Evolutionary conservation across 2,329 filamentous ascomycete species (phyloP), one percentile per base, ranked within the genome.

Genomic region (Aspergillus cejpii): DNA sequence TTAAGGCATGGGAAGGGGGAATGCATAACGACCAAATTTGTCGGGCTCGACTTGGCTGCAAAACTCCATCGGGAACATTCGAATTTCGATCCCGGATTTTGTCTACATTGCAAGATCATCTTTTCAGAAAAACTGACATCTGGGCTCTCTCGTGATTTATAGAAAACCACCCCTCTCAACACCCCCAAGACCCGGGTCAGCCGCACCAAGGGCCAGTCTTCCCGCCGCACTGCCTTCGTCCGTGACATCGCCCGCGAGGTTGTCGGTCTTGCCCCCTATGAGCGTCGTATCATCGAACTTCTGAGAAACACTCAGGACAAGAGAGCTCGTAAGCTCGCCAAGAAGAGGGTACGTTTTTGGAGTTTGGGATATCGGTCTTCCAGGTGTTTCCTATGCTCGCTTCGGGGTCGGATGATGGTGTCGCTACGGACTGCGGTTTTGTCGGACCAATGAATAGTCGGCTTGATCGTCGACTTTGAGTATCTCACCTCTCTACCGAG

Each of bases 261-360:
- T 73, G 84, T 90, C 74, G 92, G 87, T 69, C 85, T 92, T 63
- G 87, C 87, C 63, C 87, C 87, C 67, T 92, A 98, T 74, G 92
- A 98, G 84, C 91, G 92, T 75, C 89, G 92, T 71, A 87, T 98
- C 64, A 94, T 98, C 71, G 92, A 98, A 83, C 79, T 98, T 72
- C 85, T 98, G 76, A 88, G 92, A 68, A 98, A 98, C 86, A 85
- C 81, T 79, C 94, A 94, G 80, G 92, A 98, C 78, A 97, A 97
- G 87, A 88, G 91, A 76, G 91, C 91, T 68, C 83, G 91, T 65
- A 96, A 96, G 85, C 87, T 96, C 69, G 91, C 91, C 68, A 97
- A 97, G 90, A 96, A 94, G 87, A 84, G 91, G 75, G 86, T 91
- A 81, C 62, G 85, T 81, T 49, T n/a, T 45, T 44, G 10, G 8